Evolutionary conservation across 2,329 filamentous ascomycete species (phyloP).

Genomic region (Aspergillus aculeatinus): DNA sequence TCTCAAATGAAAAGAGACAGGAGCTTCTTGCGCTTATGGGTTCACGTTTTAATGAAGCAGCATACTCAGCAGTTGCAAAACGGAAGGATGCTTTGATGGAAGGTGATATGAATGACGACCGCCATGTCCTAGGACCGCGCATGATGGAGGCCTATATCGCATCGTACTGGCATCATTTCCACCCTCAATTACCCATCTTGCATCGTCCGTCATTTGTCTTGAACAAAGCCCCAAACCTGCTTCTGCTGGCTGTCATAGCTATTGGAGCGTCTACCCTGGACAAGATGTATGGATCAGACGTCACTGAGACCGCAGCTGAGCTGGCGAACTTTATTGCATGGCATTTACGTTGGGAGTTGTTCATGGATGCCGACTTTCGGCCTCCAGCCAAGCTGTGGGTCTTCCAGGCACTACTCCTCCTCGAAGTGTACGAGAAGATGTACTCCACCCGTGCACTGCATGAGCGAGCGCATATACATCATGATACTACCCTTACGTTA

Average conservation of each 20-base stretch:
- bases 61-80: constrained; percentile 69
- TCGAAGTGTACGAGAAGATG: constrained; percentile 97
- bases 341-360: constrained; percentile 94
- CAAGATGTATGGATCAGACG: constrained; percentile 70
- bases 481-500: constrained; percentile 89
- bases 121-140: constrained; percentile 71
- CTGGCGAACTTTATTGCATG: constrained; percentile 87
- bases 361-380: constrained; percentile 84
- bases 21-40: constrained; percentile 80
- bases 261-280: constrained; percentile 90
- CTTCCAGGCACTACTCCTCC: constrained; percentile 83
- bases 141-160: constrained; percentile 96
- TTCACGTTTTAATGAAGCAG: constrained; percentile 76
- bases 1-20: constrained; percentile 84
- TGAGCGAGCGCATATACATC: constrained; percentile 93
- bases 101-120: constrained; percentile 66
- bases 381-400: constrained; percentile 95
- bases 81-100: constrained; percentile 75
- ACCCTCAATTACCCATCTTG: constrained; percentile 88
- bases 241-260: constrained; percentile 85
- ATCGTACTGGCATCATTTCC: constrained; percentile 94
- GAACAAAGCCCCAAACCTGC: constrained; percentile 78
- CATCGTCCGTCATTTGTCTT: constrained; percentile 92
- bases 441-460: constrained; percentile 89
- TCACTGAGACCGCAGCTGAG: constrained; percentile 74